These are phyloP conservation scores for Ramalina intermedia DNA, from an alignment of 495 filamentous ascomycete species.

Conservation along the genomic window DNA sequence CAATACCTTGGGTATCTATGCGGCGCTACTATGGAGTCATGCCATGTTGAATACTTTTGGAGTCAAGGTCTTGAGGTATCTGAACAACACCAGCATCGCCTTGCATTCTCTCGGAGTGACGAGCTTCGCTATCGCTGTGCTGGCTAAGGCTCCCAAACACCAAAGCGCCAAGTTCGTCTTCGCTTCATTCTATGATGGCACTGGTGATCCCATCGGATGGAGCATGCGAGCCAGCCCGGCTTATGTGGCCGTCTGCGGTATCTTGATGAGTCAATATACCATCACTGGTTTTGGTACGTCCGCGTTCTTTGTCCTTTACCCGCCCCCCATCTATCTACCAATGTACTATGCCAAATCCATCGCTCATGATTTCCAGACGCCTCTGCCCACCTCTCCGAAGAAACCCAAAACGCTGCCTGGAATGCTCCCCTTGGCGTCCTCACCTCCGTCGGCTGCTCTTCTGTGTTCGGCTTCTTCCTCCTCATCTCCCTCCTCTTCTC, in stretches of 20 bases:
- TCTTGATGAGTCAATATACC: slow-evolving; percentile 29
- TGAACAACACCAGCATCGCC: slow-evolving; percentile 48
- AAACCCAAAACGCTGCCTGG: slow-evolving; percentile 45
- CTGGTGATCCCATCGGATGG: slow-evolving; percentile 32
- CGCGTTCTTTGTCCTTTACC: too few species aligned
- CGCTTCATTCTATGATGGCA: slow-evolving; percentile 42
- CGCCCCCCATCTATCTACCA: background rate
- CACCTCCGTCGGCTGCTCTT: slow-evolving; percentile 40
- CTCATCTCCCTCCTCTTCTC: slow-evolving; percentile 42
- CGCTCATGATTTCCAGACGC: slow-evolving; percentile 34
- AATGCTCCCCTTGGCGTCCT: slow-evolving; percentile 46
- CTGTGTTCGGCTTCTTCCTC: slow-evolving; percentile 51
- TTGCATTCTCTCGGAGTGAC: slow-evolving; percentile 44
- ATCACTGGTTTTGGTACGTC: slow-evolving; percentile 13
- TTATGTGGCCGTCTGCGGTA: slow-evolving; percentile 35
- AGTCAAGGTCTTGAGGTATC: slow-evolving; percentile 37
- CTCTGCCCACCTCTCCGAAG: slow-evolving; percentile 43
- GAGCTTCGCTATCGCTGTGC: slow-evolving; percentile 40
- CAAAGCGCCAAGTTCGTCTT: slow-evolving; percentile 48
- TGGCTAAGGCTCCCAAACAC: slow-evolving; percentile 47
- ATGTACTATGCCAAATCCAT: background rate
- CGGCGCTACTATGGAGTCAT: slow-evolving; percentile 43
- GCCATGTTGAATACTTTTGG: slow-evolving; percentile 45
- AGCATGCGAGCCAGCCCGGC: slow-evolving; percentile 34
- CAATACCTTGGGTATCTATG: slow-evolving; percentile 49